phyloP scores from a whole-genome alignment of 176 grass and related monocot genomes.

The Avena insularis region DNA sequence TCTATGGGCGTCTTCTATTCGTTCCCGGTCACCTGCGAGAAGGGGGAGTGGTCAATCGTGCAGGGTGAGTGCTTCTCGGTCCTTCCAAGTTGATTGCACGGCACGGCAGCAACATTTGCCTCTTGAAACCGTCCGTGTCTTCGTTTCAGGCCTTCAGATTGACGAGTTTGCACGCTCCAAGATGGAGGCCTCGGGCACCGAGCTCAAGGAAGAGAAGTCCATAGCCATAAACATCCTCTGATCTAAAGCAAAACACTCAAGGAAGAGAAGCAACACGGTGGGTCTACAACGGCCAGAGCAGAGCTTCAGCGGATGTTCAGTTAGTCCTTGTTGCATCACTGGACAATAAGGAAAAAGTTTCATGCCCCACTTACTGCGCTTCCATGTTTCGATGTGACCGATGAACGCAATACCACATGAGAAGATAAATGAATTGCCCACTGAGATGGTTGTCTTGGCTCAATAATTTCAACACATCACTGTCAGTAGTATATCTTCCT shows the following conservation, averaged over 20 bases:
- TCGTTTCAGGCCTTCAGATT: conserved; percentile 52
- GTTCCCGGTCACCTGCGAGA: conserved; percentile 74
- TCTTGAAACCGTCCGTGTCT: background rate
- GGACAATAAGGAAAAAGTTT: background rate
- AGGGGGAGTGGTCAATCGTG: conserved; percentile 71
- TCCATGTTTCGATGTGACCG: background rate
- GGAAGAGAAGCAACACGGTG: too few relatives aligned
- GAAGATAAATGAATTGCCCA: background rate
- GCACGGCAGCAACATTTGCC: background rate
- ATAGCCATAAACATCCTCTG: conserved; percentile 32
- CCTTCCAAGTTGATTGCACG: background rate
- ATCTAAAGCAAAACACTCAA: background rate
- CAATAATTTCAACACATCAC: background rate
- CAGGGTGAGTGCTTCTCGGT: conserved; percentile 51
- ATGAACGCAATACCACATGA: background rate
- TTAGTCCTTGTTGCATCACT: background rate
- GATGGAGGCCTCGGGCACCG: conserved; percentile 57
- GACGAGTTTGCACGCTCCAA: conserved; percentile 62
- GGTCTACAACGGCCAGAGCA: background rate
- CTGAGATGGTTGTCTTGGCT: background rate
- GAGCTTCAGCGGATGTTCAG: background rate
- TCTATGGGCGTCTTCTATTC: conserved; percentile 85
- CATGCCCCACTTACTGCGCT: background rate
- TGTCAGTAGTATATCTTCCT: background rate
- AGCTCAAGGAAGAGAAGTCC: conserved; percentile 51